Evolutionary conservation across 208 protist species (phyloP), one percentile per base, ranked within the genome.

Genomic region (Endotrypanum monterogeii): DNA sequence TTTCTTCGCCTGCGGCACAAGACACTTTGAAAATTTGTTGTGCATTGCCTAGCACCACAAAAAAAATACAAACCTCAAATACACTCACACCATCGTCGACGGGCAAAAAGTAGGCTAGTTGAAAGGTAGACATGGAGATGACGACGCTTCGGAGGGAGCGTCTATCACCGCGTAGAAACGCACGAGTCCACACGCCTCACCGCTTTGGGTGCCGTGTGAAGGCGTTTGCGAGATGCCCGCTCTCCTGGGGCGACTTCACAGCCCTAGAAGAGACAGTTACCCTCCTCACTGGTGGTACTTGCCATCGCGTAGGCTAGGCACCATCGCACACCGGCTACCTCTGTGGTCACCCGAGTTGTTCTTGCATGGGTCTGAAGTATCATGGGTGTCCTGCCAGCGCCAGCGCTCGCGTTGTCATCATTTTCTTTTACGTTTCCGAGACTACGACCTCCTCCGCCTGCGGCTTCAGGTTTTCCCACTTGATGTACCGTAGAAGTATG

Each of bases 401-500:
- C 9, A 48, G 63, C 44, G 18, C 63, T 5, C 25, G 25, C 44
- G 6, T 25, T 23, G 32, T 16, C 37, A 48, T 48, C 44, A 48
- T 48, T 1, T 0, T 14, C 18, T 50, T 18, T 16, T 1, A 14
- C 51, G 48, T 37, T 20, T 23, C 25, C 46, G 39, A 18, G 23
- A 12, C 0, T 16, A 11, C 20, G 9, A 30, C 11, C 48, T 71
- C 74, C 6, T 95, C 91, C 32, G 39, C 18, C 68, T 93, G 84
- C 16, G 89, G 83, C 68, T 84, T 84, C 70, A 95, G 81, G 16
- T 89, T 78, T 32, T 67, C 65, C 89, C 91, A 95, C 66, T 95
- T 85, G 69, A 95, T 91, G 80, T 92, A 77, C 46, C 78, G 78
- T 46, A 90, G 76, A 51, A 95, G 67, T 9, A 93, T 63, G 74